Base-by-base conservation (phyloP, 371 early-diverging fungal species). In the Dichotomocladium elegans region DNA sequence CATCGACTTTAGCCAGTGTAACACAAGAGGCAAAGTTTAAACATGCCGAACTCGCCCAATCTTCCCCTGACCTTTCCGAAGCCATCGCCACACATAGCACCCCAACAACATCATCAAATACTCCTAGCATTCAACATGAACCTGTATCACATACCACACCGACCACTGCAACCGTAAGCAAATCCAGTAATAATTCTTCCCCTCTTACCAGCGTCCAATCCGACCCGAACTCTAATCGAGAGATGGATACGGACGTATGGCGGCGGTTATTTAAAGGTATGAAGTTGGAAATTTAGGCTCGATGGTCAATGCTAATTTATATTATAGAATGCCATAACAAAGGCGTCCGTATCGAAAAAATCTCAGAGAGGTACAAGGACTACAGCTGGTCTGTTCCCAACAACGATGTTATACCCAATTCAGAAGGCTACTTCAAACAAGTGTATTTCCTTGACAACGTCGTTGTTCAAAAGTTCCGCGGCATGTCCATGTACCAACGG, bases 401-500 rank as follows among this genome's bases (percentile, higher is more conserved):
- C 21, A 37, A 10, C 10, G n/a, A 33, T 33, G n/a, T 21, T 17
- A 37, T 17, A 21, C 74, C 78, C 12, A 64, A 72, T 47, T 74
- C 78, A 15, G 78, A 77, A 54, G 78, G 78, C 0, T 77, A 67
- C 49, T 77, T 77, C 37, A 77, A 77, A 33, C 64, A 74, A 30
- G 78, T 77, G 1, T 77, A 77, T 30, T 74, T 72, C 48, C 55
- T 72, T 50, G 61, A 72, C 6, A 51, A 64, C 48, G 70, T 68
- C 17, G 78, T 77, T 0, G 70, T 77, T 0, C 78, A 77, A 49
- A 66, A 68, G 17, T 77, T 77, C 50, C 57, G 78, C 33, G 69
- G 73, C 29, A 77, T 77, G 78, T 73, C 78, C 9, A 68, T 74
- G 74, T 68, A 74, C 55, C 78, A 77, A 31, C 61, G 78, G 14